Conservation (phyloP, 441 rosid species). For the Syzygium malaccense region DNA sequence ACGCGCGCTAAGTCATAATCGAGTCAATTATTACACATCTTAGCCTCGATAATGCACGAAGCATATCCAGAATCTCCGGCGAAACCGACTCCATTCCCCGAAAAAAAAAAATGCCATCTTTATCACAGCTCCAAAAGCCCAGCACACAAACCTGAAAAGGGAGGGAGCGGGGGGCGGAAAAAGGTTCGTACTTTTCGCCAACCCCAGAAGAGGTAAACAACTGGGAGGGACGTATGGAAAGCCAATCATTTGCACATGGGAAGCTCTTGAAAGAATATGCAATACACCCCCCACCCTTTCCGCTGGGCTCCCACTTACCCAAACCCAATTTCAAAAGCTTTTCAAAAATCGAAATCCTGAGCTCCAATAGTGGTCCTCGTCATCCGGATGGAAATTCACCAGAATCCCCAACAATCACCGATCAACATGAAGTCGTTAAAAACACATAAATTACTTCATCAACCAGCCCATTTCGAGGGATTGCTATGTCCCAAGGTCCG, state of each 20-base stretch:
- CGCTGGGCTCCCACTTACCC: not conserved
- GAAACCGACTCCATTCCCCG: not conserved
- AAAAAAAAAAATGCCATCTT: not conserved
- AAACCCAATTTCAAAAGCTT: not conserved
- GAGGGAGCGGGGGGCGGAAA: not conserved
- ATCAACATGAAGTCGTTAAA: not conserved
- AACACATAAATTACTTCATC: not conserved
- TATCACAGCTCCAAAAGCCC: not conserved
- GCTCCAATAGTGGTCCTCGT: not conserved
- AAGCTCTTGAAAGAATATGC: not conserved
- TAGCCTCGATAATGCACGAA: no score
- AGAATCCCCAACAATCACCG: no score
- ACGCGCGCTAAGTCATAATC: no score
- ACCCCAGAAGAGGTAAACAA: not conserved
- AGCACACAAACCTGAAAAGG: not conserved
- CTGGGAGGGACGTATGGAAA: not conserved
- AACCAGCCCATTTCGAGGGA: not conserved
- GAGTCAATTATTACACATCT: no score
- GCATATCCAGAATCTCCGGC: not conserved
- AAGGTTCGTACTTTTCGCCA: not conserved
- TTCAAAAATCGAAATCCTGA: not conserved
- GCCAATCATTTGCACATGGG: not conserved
- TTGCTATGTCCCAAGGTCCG: not conserved
- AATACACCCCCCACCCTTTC: not conserved
- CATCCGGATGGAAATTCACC: no score